Evolutionary conservation across 192 early-diverging fungal species (phyloP).

Genomic region (Diversispora epigaea): DNA sequence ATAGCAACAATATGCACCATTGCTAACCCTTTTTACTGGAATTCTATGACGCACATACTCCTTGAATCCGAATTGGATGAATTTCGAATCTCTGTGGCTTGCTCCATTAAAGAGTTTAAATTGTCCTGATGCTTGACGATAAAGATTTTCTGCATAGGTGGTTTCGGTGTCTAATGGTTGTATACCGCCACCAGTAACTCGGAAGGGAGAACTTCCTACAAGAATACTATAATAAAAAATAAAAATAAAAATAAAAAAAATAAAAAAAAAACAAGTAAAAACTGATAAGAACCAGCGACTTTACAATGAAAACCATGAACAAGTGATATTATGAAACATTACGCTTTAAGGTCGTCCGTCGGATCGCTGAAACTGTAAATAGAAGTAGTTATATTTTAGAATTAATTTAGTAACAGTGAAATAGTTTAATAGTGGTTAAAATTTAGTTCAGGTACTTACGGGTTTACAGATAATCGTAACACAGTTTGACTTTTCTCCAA

Average conservation of each 20-base stretch:
- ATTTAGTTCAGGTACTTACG: background rate
- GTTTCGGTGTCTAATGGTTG: conserved; percentile 1
- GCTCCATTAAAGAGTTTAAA: conserved; percentile 7
- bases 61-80: conserved; percentile 17
- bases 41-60: conserved; percentile 23
- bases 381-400: background rate
- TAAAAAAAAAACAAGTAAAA: background rate
- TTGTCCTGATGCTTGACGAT: conserved; percentile 20
- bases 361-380: conserved; percentile 1
- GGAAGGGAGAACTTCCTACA: background rate
- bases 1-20: conserved; percentile 11
- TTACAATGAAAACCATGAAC: background rate
- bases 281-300: too few species aligned
- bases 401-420: too few species aligned
- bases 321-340: background rate
- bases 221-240: background rate
- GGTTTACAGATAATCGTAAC: conserved; percentile 11
- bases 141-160: conserved; percentile 13
- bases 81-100: background rate
- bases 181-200: conserved; percentile 1
- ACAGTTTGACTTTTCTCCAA: background rate
- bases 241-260: background rate
- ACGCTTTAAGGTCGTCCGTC: conserved; percentile 18
- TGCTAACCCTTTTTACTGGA: conserved; percentile 15
- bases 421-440: background rate